These are phyloP conservation scores for Pilatotrama ljubarskyi DNA, from an alignment of 768 basidiomycete species.

Conservation along the genomic window DNA sequence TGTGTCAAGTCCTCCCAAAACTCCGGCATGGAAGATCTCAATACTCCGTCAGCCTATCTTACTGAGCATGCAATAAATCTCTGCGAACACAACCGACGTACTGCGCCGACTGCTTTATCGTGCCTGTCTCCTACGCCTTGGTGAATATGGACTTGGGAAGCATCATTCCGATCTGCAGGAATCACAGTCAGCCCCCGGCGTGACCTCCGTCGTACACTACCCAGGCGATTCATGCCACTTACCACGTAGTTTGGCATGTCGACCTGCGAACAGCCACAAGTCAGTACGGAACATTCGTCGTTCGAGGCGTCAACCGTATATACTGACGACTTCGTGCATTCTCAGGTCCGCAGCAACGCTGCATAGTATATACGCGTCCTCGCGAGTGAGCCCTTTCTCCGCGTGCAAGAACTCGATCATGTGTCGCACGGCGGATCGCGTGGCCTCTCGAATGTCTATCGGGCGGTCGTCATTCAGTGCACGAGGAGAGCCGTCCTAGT, in stretches of 20 bases:
- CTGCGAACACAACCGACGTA: too few species aligned
- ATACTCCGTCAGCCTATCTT: too few species aligned
- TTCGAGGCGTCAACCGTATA: background rate
- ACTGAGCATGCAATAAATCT: too few species aligned
- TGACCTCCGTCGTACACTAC: background rate
- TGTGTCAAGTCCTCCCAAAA: too few species aligned
- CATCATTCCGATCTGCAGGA: constrained; percentile 56
- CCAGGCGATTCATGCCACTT: constrained; percentile 24
- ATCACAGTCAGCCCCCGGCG: background rate
- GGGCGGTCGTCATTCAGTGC: background rate
- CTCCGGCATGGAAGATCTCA: too few species aligned
- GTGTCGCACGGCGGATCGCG: constrained; percentile 53
- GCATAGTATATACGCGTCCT: constrained; percentile 61
- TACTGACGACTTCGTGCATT: constrained; percentile 59
- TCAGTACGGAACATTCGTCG: too few species aligned
- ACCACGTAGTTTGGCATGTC: constrained; percentile 70
- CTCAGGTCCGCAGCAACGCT: constrained; percentile 59
- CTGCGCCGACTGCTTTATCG: too few species aligned
- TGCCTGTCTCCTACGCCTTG: too few species aligned
- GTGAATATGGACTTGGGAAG: constrained; percentile 46
- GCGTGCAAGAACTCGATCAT: constrained; percentile 56
- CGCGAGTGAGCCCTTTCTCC: constrained; percentile 44
- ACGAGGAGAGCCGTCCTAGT: too few species aligned
- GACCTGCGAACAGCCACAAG: constrained; percentile 37
- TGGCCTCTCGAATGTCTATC: constrained; percentile 52